Base-by-base conservation (phyloP, 2,329 filamentous ascomycete genomes). In the Fusarium coffeatum region DNA sequence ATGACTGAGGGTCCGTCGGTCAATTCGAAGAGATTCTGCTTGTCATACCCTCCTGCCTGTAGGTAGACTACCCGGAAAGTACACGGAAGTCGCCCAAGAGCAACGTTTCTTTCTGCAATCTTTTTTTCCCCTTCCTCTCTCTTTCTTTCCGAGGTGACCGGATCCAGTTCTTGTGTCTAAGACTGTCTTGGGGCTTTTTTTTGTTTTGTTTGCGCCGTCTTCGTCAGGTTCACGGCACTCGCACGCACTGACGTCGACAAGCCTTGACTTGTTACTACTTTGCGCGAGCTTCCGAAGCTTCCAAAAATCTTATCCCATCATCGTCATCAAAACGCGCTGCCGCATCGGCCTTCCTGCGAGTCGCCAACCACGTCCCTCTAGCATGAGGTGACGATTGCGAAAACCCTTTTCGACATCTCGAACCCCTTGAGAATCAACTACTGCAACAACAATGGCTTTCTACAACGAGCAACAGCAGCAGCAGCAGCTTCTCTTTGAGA, bases 401-500 rank as follows among this genome's bases (percentile, higher is more conserved):
- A 74, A 89, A 84, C 20, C 81, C 77, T n/a, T 46, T 46, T 34
- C 55, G 54, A 50, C 46, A 55, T 34, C 48, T 56, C 42, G 50
- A 55, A 53, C 40, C 55, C 41, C 7, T 15, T 45, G 54, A 68
- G 67, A 53, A 66, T 54, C 45, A 40, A 55, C 41, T 27, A 27
- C 55, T 45, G 50, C 49, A 49, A 71, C 69, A 69, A 77, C 70
- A 69, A 77, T 81, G 79, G 76, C 74, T 72, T 47, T 71, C 59
- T 74, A 76, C 71, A 64, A 62, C 64, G 71, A 76, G 68, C 85
- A 87, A 78, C 80, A 84, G 80, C 71, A 77, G 68, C 85, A 87
- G 78, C 85, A 87, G 78, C 80, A 84, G 80, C 80, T 83, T 75
- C 77, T 88, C 64, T 80, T 83, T 74, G 82, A 83, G 74, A 87